Percentiles rank a stretch among this genome's conserved stretches.
These are phyloP conservation scores for Pseudocercospora cruenta DNA, from an alignment of 2,329 filamentous ascomycete species.

Conservation along the genomic window DNA sequence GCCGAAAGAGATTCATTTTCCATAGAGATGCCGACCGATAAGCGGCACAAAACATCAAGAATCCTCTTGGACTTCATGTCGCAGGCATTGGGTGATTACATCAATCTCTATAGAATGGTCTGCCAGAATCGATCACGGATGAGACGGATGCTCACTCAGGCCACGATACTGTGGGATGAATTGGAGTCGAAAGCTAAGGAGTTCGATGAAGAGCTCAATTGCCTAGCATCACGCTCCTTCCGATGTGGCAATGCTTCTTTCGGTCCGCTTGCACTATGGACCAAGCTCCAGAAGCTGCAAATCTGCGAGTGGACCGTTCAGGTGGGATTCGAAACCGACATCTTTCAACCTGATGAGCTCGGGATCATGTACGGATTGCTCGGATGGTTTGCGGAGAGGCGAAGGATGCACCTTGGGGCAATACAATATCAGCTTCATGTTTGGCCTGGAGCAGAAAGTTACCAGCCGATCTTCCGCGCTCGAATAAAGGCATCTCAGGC, in stretches of 20 bases:
- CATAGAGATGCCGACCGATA: conserved; percentile 73
- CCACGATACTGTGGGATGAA: conserved; percentile 79
- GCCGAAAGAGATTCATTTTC: conserved; percentile 75
- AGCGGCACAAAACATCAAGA: conserved; percentile 71
- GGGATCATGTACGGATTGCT: conserved; percentile 77
- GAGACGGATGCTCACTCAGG: conserved; percentile 84
- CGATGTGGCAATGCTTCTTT: neutral
- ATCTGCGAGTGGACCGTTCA: conserved; percentile 87
- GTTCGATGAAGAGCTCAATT: conserved; percentile 23
- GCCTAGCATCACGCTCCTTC: conserved; percentile 1
- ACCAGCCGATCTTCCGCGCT: neutral
- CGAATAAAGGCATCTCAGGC: neutral
- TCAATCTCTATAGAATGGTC: conserved; percentile 80
- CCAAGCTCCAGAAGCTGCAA: conserved; percentile 84
- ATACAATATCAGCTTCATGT: neutral
- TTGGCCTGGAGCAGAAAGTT: conserved; percentile 1
- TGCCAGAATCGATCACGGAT: conserved; percentile 91
- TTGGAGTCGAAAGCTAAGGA: conserved; percentile 71
- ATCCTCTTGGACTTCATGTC: conserved; percentile 72
- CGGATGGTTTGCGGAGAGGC: conserved; percentile 6
- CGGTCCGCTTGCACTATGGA: conserved; percentile 81
- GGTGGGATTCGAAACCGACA: conserved; percentile 89
- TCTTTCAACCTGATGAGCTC: conserved; percentile 85
- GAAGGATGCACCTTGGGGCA: conserved; percentile 38
- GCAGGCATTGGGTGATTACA: conserved; percentile 63